Evolutionary conservation across 1,284 basidiomycete species (phyloP), one percentile per base, ranked within the genome.

Genomic region (Agroathelia rolfsii): DNA sequence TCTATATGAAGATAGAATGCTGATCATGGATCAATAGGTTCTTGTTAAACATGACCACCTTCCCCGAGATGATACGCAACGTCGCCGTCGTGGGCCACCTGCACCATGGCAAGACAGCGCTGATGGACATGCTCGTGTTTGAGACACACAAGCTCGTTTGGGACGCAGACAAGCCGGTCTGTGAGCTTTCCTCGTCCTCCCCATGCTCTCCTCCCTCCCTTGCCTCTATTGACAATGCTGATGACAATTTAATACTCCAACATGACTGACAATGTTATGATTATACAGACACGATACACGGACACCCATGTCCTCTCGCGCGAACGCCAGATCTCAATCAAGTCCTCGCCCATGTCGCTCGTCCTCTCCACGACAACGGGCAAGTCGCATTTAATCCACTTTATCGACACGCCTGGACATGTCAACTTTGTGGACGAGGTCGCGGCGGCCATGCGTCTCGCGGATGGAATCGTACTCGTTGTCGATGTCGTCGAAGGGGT

Each of bases 381-480:
- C 39, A 98, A 98, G 64, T 95, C 89, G 3, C 83, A 93, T 57
- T 69, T 98, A 5, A 54, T 97, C 41, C 94, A 99, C 59, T 56
- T 97, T 24, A 80, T 98, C 50, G 95, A 99, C 59, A 98, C 95
- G 0, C 95, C 95, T 1, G 95, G 95, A 16, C 95, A 99, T 52
- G 85, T 93, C 41, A 98, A 98, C 61, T 98, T 99, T 55, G 72
- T 89, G 12, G 95, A 98, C 52, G 95, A 99, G 59, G 90, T 94
- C 9, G 92, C 92, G 4, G 78, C 81, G 12, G 71, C 86, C 3
- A 76, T 92, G 37, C 74, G 94, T 22, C 61, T 97, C 15, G 83
- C 76, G n/a, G 95, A 99, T 52, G 95, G 95, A 34, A 80, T 96
- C 22, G 57, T 98, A 3, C 61, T 99, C 10, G 93, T 98, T 1